These are phyloP conservation scores for Brassica hybrid DNA, from an alignment of 441 rosid genomes.

Conservation along the genomic window DNA sequence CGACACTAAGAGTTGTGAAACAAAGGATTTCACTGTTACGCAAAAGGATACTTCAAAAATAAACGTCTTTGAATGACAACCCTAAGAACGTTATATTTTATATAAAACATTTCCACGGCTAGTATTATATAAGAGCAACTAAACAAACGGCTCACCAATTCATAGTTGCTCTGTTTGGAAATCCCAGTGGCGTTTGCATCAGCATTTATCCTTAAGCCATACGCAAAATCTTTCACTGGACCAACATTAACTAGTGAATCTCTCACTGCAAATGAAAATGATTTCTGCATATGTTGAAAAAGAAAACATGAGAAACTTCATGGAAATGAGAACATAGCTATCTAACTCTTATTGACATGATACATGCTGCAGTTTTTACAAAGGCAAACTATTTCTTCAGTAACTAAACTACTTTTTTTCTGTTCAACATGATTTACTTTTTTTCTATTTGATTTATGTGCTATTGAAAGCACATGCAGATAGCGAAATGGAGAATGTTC, in stretches of 20 bases:
- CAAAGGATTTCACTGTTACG: neutral
- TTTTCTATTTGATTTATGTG: neutral
- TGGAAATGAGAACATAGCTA: conserved; percentile 23
- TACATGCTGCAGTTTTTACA: conserved; percentile 22
- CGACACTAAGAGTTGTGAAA: conserved; percentile 25
- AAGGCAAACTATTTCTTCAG: conserved; percentile 7
- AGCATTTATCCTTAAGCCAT: conserved; percentile 88
- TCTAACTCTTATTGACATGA: conserved; percentile 28
- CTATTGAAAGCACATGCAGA: conserved; percentile 13
- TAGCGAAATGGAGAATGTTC: conserved; percentile 15
- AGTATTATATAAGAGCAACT: conserved; percentile 17
- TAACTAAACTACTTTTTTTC: neutral
- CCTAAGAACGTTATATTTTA: conserved; percentile 10
- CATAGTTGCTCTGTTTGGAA: conserved; percentile 98
- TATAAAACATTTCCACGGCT: conserved; percentile 16
- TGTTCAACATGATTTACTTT: conserved; percentile 1
- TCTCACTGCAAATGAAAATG: conserved; percentile 94
- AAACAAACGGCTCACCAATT: conserved; percentile 73
- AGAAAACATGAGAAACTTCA: conserved; percentile 38
- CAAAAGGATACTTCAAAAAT: no score
- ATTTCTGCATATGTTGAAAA: conserved; percentile 69
- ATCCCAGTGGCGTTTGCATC: conserved; percentile 95
- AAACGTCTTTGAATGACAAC: conserved; percentile 1
- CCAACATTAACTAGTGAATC: conserved; percentile 95
- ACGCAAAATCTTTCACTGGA: conserved; percentile 96